Conservation (phyloP, 2,329 filamentous ascomycete species). For the Teratosphaeria nubilosa region DNA sequence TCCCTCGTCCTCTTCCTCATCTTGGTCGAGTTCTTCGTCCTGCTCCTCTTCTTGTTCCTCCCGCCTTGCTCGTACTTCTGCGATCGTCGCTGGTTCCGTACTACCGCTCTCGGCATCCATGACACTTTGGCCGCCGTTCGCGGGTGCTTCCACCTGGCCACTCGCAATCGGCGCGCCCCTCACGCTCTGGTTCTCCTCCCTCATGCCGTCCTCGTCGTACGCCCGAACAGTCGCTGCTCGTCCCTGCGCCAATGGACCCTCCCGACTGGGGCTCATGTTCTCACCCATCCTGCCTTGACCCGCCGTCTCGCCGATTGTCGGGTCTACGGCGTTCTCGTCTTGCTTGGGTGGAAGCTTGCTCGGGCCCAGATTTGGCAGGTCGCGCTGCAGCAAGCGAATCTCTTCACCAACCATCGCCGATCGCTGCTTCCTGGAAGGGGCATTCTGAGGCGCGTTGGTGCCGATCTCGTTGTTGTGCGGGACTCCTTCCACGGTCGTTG, state of each 20-base stretch:
- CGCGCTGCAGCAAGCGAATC: slow-evolving; percentile 15
- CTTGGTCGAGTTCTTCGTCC: background rate
- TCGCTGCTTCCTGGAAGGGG: slow-evolving; percentile 16
- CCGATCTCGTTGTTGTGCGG: slow-evolving; percentile 3
- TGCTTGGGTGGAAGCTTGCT: slow-evolving; percentile 6
- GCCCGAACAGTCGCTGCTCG: background rate
- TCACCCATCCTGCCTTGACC: slow-evolving; percentile 13
- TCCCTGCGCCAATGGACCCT: slow-evolving; percentile 15
- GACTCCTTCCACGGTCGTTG: background rate
- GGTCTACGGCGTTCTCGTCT: slow-evolving; percentile 1
- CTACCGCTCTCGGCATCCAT: background rate
- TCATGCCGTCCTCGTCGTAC: background rate
- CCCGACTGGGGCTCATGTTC: slow-evolving; percentile 9
- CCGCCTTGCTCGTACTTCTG: background rate
- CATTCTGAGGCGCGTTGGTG: slow-evolving; percentile 11
- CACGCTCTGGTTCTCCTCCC: background rate
- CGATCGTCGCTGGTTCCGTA: background rate
- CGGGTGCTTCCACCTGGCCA: background rate
- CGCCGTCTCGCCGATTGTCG: background rate
- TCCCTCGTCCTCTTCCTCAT: background rate
- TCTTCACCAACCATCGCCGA: slow-evolving; percentile 18
- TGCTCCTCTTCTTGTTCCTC: slow-evolving; percentile 2
- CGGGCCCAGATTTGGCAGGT: slow-evolving; percentile 6
- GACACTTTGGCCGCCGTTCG: background rate
- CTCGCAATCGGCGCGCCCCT: background rate